Evolutionary conservation across 2,329 filamentous ascomycete species (phyloP), one percentile per base, ranked within the genome.

Genomic region (Penicillium janthinellum): DNA sequence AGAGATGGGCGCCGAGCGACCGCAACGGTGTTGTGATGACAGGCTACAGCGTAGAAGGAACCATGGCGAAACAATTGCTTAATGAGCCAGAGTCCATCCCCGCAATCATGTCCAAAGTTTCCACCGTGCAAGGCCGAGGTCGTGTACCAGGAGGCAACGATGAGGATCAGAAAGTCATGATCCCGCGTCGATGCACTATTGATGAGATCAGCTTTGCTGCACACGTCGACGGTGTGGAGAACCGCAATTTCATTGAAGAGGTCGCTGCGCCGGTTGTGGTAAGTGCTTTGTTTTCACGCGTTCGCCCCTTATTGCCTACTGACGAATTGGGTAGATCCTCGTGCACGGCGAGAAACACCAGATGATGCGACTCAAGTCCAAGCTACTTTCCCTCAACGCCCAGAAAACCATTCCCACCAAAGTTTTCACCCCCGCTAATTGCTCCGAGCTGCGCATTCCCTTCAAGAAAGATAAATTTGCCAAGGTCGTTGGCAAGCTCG

Each of bases 1-100:
- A 99, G 79, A 82, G 94, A 69, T 99, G 95, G 95, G 94, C 94
- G 1, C 95, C 95, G 0, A 96, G 91, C 77, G 90, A 95, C 64
- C 93, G 95, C 75, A 99, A 99, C 71, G 95, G 94, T n/a, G 92
- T 99, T 45, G 90, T 99, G 68, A 96, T 99, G 76, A 99, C 95
- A 0, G 95, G 95, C 73, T 99, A 99, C 79, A 97, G 92, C 62
- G 94, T 99, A 7, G 95, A 99, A 77, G 95, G 95, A 5, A 99
- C 95, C 0, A 98, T 99, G 94, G 95, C 92, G 3, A 94, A 96
- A 76, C 88, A 95, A 69, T 91, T 99, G 63, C 89, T 98, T 79
- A 91, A 94, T 66, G 95, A 98, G 73, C 95, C 95, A 0, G 93
- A 97, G 62, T 89, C 92, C 70, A 98, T 99, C 59, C 92, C 92